Conservation (phyloP, 495 filamentous ascomycete genomes). For the Penicillium alfredii region DNA sequence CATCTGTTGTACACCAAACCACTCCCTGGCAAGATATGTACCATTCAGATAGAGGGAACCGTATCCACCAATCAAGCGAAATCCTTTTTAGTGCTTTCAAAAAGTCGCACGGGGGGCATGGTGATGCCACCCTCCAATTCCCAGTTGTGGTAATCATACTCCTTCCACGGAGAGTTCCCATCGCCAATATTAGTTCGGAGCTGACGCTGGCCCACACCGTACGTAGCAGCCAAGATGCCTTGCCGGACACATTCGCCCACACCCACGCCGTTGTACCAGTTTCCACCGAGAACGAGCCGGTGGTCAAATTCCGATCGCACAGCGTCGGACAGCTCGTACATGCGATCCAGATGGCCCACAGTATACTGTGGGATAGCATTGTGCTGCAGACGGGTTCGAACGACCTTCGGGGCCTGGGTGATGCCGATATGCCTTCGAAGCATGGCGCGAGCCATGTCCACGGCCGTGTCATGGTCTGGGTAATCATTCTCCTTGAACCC, state of each 20-base stretch:
- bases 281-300: slow-evolving; percentile 68
- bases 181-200: slow-evolving; percentile 17
- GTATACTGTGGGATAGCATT: slow-evolving; percentile 88
- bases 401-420: slow-evolving; percentile 47
- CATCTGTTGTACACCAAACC: no score
- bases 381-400: slow-evolving; percentile 56
- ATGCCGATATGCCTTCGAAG: slow-evolving; percentile 72
- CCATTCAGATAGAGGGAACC: not conserved
- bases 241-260: slow-evolving; percentile 59
- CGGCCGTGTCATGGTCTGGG: slow-evolving; percentile 57
- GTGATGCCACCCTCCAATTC: slow-evolving; percentile 33
- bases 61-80: not conserved
- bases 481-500: slow-evolving; percentile 43
- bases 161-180: slow-evolving; percentile 15
- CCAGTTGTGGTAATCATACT: slow-evolving; percentile 19
- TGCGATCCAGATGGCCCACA: slow-evolving; percentile 64
- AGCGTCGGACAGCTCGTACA: slow-evolving; percentile 51
- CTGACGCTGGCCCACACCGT: slow-evolving; percentile 28
- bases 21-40: no score
- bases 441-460: slow-evolving; percentile 59
- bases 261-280: slow-evolving; percentile 61
- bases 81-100: slow-evolving; percentile 6
- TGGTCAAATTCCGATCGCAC: slow-evolving; percentile 54
- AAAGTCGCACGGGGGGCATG: slow-evolving; percentile 22
- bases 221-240: slow-evolving; percentile 32